phyloP scores from a whole-genome alignment of 768 basidiomycete species.

The Tylopilus felleus region DNA sequence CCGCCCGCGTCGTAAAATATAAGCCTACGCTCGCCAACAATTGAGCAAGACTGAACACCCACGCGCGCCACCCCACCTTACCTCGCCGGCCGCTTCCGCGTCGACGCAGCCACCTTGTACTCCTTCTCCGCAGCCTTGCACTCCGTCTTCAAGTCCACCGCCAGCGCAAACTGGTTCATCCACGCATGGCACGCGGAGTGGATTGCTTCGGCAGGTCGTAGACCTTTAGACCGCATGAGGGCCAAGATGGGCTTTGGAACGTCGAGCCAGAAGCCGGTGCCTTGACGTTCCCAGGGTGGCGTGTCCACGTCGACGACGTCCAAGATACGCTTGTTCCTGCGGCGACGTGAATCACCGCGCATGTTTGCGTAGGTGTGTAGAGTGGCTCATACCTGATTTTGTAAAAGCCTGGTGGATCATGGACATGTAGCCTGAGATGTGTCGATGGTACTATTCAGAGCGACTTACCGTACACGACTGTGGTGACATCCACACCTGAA shows the following conservation, averaged over 20 bases:
- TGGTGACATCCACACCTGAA: conserved; percentile 58
- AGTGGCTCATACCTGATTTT: conserved; percentile 57
- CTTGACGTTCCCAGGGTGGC: conserved; percentile 70
- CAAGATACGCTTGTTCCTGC: conserved; percentile 59
- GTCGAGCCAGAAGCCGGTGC: conserved; percentile 79
- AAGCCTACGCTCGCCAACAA: conserved; percentile 41
- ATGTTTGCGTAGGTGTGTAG: neutral
- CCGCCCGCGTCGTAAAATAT: conserved; percentile 78
- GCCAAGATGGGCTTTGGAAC: conserved; percentile 52
- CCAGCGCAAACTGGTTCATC: conserved; percentile 70
- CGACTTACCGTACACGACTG: conserved; percentile 68
- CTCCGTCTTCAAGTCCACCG: conserved; percentile 71
- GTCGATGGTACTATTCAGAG: neutral
- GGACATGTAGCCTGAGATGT: neutral
- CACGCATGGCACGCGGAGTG: conserved; percentile 85
- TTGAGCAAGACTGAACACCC: neutral
- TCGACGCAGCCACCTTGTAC: conserved; percentile 48
- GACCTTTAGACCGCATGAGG: conserved; percentile 49
- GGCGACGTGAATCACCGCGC: conserved; percentile 1
- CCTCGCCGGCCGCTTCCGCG: conserved; percentile 62
- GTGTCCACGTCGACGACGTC: conserved; percentile 78
- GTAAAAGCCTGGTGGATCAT: conserved; percentile 58
- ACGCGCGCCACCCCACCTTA: neutral
- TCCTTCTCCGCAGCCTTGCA: conserved; percentile 81
- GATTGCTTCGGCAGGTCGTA: conserved; percentile 75